These are phyloP conservation scores for Iberis amara DNA, from an alignment of 441 rosid genomes.

Conservation along the genomic window DNA sequence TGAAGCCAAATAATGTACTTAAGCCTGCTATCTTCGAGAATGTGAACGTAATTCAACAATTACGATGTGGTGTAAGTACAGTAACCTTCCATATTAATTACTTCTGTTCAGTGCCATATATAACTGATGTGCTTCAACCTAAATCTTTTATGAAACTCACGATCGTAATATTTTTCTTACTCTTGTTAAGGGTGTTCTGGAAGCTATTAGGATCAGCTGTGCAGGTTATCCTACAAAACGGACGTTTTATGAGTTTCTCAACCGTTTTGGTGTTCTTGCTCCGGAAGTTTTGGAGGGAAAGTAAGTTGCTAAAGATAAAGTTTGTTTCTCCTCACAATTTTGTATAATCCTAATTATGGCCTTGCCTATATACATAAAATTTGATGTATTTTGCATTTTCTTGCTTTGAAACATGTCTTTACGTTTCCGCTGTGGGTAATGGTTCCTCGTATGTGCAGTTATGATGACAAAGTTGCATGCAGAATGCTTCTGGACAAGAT, in stretches of 20 bases:
- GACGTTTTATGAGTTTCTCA: slow-evolving; percentile 93
- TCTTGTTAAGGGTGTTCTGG: slow-evolving; percentile 85
- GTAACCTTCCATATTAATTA: slow-evolving; percentile 24
- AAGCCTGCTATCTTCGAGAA: slow-evolving; percentile 98
- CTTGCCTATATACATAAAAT: neutral
- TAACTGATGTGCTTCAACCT: neutral
- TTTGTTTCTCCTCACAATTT: neutral
- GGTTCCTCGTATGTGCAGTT: slow-evolving; percentile 42
- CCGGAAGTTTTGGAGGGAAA: slow-evolving; percentile 95
- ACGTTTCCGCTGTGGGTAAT: slow-evolving; percentile 23
- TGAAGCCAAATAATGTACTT: slow-evolving; percentile 96
- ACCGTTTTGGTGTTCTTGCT: slow-evolving; percentile 97
- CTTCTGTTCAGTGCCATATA: slow-evolving; percentile 14
- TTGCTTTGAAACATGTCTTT: slow-evolving; percentile 9
- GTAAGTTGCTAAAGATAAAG: slow-evolving; percentile 46
- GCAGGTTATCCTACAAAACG: slow-evolving; percentile 99
- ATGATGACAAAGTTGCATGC: slow-evolving; percentile 94
- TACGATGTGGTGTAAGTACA: slow-evolving; percentile 97
- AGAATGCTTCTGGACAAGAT: slow-evolving; percentile 86
- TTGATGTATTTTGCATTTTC: slow-evolving; percentile 6
- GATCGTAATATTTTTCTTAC: slow-evolving; percentile 19
- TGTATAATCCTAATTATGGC: slow-evolving; percentile 3
- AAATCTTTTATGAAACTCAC: slow-evolving; percentile 10
- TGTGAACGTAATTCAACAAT: slow-evolving; percentile 87
- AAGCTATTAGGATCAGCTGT: slow-evolving; percentile 99